A percentile compares a stretch with the other conserved stretches of the same genome.
Evolutionary conservation across 2,329 filamentous ascomycete species (phyloP).

Genomic region (Colletotrichum caudatum): DNA sequence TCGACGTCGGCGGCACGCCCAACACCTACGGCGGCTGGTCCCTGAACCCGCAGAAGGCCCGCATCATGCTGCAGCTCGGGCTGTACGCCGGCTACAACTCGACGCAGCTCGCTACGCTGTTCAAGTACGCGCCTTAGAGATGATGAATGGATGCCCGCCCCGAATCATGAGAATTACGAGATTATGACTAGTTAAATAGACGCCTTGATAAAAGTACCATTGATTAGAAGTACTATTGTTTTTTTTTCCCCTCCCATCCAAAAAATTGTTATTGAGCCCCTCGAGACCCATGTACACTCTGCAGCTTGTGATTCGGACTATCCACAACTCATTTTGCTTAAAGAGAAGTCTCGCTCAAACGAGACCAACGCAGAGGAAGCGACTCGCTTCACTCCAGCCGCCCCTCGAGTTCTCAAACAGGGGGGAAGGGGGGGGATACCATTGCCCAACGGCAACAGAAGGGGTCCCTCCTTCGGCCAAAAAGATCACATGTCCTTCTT

Average conservation of each 20-base stretch:
- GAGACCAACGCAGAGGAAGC: not conserved
- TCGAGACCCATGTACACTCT: too few relatives aligned
- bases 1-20: constrained; percentile 55
- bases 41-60: constrained; percentile 67
- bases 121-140: constrained; percentile 35
- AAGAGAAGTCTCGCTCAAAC: not conserved
- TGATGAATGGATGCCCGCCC: not conserved
- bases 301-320: not conserved
- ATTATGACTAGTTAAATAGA: constrained; percentile 19
- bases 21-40: constrained; percentile 60
- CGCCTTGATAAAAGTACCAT: not conserved
- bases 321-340: not conserved
- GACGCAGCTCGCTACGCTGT: constrained; percentile 34
- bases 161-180: constrained; percentile 2
- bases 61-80: constrained; percentile 62
- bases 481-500: constrained; percentile 18
- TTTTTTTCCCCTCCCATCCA: too few relatives aligned
- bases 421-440: not conserved
- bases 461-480: too few relatives aligned
- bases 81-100: constrained; percentile 40
- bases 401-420: not conserved
- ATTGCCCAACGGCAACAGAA: too few relatives aligned
- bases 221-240: constrained; percentile 4
- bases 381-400: not conserved
- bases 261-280: not conserved